Evolutionary conservation across 2,329 filamentous ascomycete species (phyloP), one percentile per base, ranked within the genome.

Genomic region (Xylariales sp.): DNA sequence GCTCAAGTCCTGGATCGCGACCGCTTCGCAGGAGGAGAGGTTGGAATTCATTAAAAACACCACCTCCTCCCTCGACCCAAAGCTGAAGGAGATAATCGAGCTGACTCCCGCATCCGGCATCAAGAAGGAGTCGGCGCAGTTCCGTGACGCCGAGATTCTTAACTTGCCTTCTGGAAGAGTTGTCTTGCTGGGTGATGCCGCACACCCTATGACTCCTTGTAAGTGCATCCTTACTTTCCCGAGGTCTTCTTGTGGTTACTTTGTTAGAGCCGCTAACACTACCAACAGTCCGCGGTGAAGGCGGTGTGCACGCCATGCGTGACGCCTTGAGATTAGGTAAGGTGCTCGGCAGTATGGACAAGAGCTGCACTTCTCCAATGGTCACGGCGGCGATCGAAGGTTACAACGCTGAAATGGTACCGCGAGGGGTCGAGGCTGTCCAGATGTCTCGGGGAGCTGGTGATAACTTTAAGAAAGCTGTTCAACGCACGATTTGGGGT

Each of bases 1-100:
- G 54, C 88, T 95, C 61, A 85, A 93, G 41, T 84, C 87, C 13
- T 97, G 88, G 82, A 88, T 90, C 0, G 72, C 74, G 49, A 31
- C 43, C 5, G 47, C 51, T 31, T 69, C 84, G 8, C 54, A 56
- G 8, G 55, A 60, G 46, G 76, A 74, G 45, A 75, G 81, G 19
- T 63, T 83, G 2, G 77, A 75, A 0, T 61, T 45, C 27, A 47
- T 45, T 7, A 18, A 43, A 20, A 33, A 44, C 19, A 35, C 24
- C 2, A 43, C 36, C 2, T 33, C 44, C 27, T 17, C 16, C n/a
- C 33, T 54, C 5, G 43, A 49, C 5, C 44, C 48, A 2, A 40
- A 35, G 30, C 45, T 54, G 24, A 37, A 40, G 4, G 51, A 53
- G 29, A 29, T 54, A 18, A 36, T 54, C 27, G 40, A 31, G 20